Conservation (phyloP, 2,329 filamentous ascomycete genomes). For the Cladosporium colombiae region DNA sequence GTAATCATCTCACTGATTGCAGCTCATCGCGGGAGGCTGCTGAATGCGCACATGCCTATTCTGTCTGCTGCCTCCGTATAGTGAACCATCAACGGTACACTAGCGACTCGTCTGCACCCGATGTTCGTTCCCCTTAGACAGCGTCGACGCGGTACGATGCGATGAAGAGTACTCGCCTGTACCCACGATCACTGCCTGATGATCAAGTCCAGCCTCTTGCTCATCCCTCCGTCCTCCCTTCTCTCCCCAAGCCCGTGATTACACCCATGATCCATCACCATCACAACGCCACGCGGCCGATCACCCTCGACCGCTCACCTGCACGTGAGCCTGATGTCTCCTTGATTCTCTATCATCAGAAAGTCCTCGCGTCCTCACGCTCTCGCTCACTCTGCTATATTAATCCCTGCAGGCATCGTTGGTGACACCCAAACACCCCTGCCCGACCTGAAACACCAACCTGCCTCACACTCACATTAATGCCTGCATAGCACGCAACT, state of each 20-base stretch:
- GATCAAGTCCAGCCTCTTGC: neutral
- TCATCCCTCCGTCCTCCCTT: neutral
- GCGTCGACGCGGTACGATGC: neutral
- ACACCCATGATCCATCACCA: neutral
- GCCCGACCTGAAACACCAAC: slow-evolving; percentile 18
- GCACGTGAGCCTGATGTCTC: neutral
- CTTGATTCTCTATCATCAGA: neutral
- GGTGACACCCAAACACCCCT: slow-evolving; percentile 9
- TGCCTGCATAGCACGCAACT: neutral
- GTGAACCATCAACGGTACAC: neutral
- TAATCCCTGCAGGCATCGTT: slow-evolving; percentile 12
- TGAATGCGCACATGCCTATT: neutral
- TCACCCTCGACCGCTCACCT: neutral
- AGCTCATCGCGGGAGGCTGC: neutral
- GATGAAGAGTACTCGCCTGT: neutral
- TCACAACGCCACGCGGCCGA: neutral
- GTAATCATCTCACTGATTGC: neutral
- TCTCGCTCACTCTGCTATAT: neutral
- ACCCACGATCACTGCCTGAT: neutral
- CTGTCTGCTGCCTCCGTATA: neutral
- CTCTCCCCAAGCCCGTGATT: neutral
- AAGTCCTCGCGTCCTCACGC: neutral
- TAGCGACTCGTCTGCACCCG: neutral
- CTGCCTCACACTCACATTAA: slow-evolving; percentile 12
- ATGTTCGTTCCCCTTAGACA: neutral